Conservation (phyloP, 2,329 filamentous ascomycete genomes). For the Fusarium algeriense region DNA sequence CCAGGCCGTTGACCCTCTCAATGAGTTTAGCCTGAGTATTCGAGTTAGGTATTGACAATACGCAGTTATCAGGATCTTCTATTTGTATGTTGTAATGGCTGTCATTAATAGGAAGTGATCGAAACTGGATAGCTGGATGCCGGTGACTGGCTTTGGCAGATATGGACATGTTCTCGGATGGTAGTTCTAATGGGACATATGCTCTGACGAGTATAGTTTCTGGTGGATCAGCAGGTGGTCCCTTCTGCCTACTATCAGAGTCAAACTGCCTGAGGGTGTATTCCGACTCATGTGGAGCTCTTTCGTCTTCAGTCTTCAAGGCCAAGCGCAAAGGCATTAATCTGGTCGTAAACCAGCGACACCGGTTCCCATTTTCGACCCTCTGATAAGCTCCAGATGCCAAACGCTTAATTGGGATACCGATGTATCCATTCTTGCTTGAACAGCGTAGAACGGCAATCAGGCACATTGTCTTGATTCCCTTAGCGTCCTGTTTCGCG, state of each 20-base stretch:
- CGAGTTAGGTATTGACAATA: neutral
- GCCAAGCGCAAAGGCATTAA: conserved; percentile 14
- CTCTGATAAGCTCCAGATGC: conserved; percentile 4
- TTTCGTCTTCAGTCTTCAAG: conserved; percentile 6
- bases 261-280: conserved; percentile 16
- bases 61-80: neutral
- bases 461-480: conserved; percentile 16
- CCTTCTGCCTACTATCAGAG: conserved; percentile 4
- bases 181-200: conserved; percentile 7
- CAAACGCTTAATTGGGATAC: conserved; percentile 16
- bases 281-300: neutral
- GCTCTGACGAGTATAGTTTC: conserved; percentile 9
- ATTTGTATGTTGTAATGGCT: neutral
- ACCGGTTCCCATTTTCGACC: conserved; percentile 14
- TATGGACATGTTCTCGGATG: neutral
- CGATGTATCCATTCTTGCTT: conserved; percentile 21
- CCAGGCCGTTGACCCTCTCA: neutral
- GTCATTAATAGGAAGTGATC: conserved; percentile 3
- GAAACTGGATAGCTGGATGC: neutral
- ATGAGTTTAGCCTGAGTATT: neutral
- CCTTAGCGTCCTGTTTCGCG: conserved; percentile 4
- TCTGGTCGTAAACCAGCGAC: conserved; percentile 14
- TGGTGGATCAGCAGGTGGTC: conserved; percentile 18
- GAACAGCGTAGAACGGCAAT: conserved; percentile 10
- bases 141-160: neutral